phyloP scores from a whole-genome alignment of 192 early-diverging fungal species.

The Gaertneriomyces semiglobifer region DNA sequence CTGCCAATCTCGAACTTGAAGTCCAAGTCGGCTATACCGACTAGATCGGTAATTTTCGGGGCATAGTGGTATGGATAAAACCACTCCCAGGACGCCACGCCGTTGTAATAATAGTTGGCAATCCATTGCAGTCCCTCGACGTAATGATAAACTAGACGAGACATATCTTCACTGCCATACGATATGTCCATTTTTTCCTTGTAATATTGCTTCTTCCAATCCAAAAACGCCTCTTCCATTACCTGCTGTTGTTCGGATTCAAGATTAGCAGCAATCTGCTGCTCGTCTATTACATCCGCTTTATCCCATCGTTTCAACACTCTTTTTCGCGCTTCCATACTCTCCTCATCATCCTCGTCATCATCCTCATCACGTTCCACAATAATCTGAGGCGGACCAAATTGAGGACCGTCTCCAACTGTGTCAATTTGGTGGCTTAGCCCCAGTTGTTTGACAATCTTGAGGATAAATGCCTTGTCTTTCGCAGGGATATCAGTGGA shows the following conservation, averaged over 20 bases:
- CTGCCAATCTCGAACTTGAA: conserved; percentile 77
- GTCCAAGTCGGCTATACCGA: conserved; percentile 67
- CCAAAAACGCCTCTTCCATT: conserved; percentile 48
- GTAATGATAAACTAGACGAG: conserved; percentile 54
- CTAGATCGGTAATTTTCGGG: conserved; percentile 71
- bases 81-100: conserved; percentile 94
- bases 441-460: conserved; percentile 45
- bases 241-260: conserved; percentile 37
- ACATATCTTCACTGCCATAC: conserved; percentile 39
- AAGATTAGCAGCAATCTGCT: conserved; percentile 20
- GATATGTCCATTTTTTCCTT: conserved; percentile 46
- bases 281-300: conserved; percentile 65
- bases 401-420: conserved; percentile 39
- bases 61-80: conserved; percentile 98
- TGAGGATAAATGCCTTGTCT: conserved; percentile 63
- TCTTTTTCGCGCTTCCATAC: conserved; percentile 47
- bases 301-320: conserved; percentile 48
- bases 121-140: conserved; percentile 97
- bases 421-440: conserved; percentile 39
- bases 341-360: conserved; percentile 57
- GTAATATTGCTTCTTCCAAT: conserved; percentile 54
- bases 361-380: conserved; percentile 60
- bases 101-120: conserved; percentile 90
- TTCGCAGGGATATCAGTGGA: conserved; percentile 57
- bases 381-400: conserved; percentile 31